These are phyloP conservation scores for Ustilago tritici DNA, from an alignment of 1,284 basidiomycete genomes.

Conservation along the genomic window DNA sequence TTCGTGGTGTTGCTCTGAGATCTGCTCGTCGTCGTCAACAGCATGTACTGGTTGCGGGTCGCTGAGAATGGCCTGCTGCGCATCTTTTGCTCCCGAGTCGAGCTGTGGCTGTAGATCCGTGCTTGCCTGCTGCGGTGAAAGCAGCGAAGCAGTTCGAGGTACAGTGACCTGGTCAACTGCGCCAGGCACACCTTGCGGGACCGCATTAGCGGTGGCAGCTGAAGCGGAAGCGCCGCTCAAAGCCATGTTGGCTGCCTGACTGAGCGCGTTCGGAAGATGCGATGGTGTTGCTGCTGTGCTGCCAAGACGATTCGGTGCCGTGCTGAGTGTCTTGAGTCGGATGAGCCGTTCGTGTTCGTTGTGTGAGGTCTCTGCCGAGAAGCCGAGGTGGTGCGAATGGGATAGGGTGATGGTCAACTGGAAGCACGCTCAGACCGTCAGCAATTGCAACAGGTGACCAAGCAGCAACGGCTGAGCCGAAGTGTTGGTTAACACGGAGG, in stretches of 20 bases:
- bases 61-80: slow-evolving; percentile 42
- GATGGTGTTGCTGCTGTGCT: not conserved
- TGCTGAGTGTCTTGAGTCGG: not conserved
- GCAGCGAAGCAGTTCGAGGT: slow-evolving; percentile 11
- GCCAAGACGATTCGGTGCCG: not conserved
- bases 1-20: not conserved
- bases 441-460: slow-evolving; percentile 5
- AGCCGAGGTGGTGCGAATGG: not conserved
- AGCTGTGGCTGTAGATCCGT: slow-evolving; percentile 15
- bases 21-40: slow-evolving; percentile 9
- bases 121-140: slow-evolving; percentile 2
- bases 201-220: slow-evolving; percentile 25
- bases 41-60: slow-evolving; percentile 36
- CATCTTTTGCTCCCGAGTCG: slow-evolving; percentile 36
- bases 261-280: not conserved
- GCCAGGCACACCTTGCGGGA: slow-evolving; percentile 22
- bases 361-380: not conserved
- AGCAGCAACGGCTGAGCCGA: not conserved
- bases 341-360: not conserved
- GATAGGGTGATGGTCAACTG: not conserved
- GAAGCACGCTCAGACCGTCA: not conserved
- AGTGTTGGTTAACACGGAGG: not conserved
- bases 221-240: slow-evolving; percentile 21
- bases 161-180: slow-evolving; percentile 25
- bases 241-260: not conserved